Base-by-base conservation (phyloP, 1,284 basidiomycete species). In the Rugosomyces carneus region DNA sequence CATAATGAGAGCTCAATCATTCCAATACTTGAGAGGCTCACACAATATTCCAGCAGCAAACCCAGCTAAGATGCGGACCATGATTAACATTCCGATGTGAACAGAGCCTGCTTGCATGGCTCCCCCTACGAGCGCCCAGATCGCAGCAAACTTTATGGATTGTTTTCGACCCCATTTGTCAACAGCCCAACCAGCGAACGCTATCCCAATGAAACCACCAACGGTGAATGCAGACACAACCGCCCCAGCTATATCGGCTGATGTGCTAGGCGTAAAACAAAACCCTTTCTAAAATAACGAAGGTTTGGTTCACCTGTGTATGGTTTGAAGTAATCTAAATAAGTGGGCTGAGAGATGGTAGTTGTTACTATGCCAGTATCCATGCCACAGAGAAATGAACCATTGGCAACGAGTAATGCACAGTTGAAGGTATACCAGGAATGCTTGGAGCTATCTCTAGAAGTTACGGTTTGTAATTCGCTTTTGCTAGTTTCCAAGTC, bases 361-460 rank as follows among this genome's bases (percentile, higher is more conserved):
- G 48, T 42, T 11, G 43, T 45, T 29, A 49, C 45, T 10, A 49
- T 42, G 7, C 48, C 44, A 8, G 43, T 41, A 35, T 49, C 48
- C 15, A 49, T 42, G n/a, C 48, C 48, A 26, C 42, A 45, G 7
- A 50, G 48, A 8, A 50, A 18, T n/a, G 44, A 42, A 15, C 43
- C 40, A 20, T 42, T 40, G 9, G 48, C 35, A 11, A 40, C 39
- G 26, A 46, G 43, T 11, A 43, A 31, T 5, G 48, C 48, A 15
- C 43, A 49, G n/a, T 29, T 45, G 37, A 45, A 43, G n/a, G 44
- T 50, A 29, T 50, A 50, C 40, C 48, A 50, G 21, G 34, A 43
- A 13, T 42, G 39, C 20, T 19, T 37, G 5, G 21, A 26, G 10
- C 43, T 21, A 18, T n/a, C 5, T 26, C 15, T 10, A 24, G 26